Conservation (phyloP, 352 stramenopile genomes). For the Globisporangium iwayamae region DNA sequence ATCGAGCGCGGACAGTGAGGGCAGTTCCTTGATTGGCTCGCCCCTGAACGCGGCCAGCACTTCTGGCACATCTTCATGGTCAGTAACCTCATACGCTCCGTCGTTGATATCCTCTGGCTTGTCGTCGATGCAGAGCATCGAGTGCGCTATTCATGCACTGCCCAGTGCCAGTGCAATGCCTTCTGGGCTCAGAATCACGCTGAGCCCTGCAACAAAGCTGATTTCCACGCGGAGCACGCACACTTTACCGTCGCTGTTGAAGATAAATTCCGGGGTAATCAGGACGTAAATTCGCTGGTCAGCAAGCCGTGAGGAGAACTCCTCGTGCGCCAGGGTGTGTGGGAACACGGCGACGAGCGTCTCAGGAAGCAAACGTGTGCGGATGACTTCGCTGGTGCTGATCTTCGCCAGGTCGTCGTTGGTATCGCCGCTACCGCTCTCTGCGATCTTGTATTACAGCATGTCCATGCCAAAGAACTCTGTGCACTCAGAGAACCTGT, state of each 20-base stretch:
- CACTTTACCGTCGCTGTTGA: conserved; percentile 13
- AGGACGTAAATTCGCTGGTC: conserved; percentile 13
- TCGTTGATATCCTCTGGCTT: too few relatives aligned
- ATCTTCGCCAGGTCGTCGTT: conserved; percentile 18
- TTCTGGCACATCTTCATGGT: too few relatives aligned
- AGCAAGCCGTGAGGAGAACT: conserved; percentile 14
- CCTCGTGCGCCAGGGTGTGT: conserved; percentile 15
- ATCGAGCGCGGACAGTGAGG: neutral
- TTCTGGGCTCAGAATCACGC: too few relatives aligned
- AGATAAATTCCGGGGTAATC: conserved; percentile 15
- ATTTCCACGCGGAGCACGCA: too few relatives aligned
- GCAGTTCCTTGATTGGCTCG: neutral
- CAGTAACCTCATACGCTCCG: too few relatives aligned
- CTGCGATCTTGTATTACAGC: conserved; percentile 18
- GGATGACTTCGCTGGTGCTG: conserved; percentile 9
- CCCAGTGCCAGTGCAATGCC: too few relatives aligned
- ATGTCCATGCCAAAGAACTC: conserved; percentile 21
- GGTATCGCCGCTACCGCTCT: neutral
- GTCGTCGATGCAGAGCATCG: too few relatives aligned
- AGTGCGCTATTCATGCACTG: too few relatives aligned
- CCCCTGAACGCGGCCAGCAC: too few relatives aligned
- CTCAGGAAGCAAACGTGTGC: conserved; percentile 20
- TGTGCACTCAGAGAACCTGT: conserved; percentile 20
- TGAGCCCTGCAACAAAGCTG: too few relatives aligned
- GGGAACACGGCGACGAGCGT: conserved; percentile 22